Evolutionary conservation across 2,329 filamentous ascomycete species (phyloP).

Genomic region (Venturia aucupariae): DNA sequence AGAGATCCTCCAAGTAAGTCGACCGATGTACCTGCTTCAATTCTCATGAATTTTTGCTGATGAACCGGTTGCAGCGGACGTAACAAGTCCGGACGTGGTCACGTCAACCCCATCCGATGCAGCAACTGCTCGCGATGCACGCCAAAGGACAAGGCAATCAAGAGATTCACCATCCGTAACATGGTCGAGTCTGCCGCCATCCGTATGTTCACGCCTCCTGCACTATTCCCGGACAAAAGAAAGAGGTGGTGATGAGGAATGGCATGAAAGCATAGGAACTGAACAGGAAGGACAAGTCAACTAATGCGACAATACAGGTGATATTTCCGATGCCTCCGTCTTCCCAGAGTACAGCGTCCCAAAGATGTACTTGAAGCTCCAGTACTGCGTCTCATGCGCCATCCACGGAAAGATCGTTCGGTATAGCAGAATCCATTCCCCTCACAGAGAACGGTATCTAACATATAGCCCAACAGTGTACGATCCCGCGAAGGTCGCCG

Average conservation of each 20-base stretch:
- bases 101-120: conserved; percentile 94
- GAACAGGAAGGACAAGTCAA: background rate
- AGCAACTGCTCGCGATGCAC: conserved; percentile 75
- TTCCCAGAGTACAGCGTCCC: conserved; percentile 98
- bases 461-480: conserved; percentile 55
- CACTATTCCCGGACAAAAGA: background rate
- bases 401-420: conserved; percentile 99
- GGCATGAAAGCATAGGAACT: background rate
- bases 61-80: conserved; percentile 61
- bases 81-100: conserved; percentile 79
- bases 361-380: conserved; percentile 99
- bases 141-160: conserved; percentile 99
- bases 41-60: conserved; percentile 8
- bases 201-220: conserved; percentile 58
- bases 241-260: background rate
- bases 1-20: conserved; percentile 60
- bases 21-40: conserved; percentile 11
- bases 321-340: conserved; percentile 99
- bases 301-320: conserved; percentile 54
- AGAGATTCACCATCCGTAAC: conserved; percentile 99
- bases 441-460: background rate
- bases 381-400: conserved; percentile 99
- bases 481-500: conserved; percentile 93
- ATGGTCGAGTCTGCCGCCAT: conserved; percentile 99
- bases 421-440: conserved; percentile 52